These are phyloP conservation scores for Medicago arabica DNA, from an alignment of 306 rosid genomes.

Conservation along the genomic window DNA sequence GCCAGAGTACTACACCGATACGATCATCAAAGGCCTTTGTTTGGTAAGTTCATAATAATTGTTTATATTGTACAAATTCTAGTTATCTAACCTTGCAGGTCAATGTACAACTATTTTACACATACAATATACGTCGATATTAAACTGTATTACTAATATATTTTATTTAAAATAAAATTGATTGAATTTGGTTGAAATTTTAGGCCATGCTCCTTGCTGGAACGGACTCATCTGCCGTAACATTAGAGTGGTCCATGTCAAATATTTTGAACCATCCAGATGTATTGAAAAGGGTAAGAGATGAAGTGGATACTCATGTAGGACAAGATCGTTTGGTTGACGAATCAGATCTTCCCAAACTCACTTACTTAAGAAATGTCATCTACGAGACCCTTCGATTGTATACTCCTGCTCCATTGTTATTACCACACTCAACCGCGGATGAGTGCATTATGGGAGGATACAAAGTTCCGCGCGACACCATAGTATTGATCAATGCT, in stretches of 20 bases:
- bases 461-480: slow-evolving; percentile 47
- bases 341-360: slow-evolving; percentile 48
- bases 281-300: slow-evolving; percentile 44
- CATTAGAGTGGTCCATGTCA: slow-evolving; percentile 51
- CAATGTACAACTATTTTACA: too few relatives aligned
- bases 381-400: slow-evolving; percentile 55
- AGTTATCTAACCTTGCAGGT: too few relatives aligned
- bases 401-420: slow-evolving; percentile 49
- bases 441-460: slow-evolving; percentile 49
- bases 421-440: slow-evolving; percentile 51
- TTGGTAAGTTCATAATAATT: slow-evolving; percentile 36
- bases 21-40: slow-evolving; percentile 22
- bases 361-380: slow-evolving; percentile 51
- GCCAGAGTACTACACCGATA: background rate
- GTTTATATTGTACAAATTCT: too few relatives aligned
- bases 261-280: slow-evolving; percentile 47
- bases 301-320: slow-evolving; percentile 45
- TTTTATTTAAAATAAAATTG: too few relatives aligned
- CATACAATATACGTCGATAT: too few relatives aligned
- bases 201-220: slow-evolving; percentile 54
- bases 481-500: slow-evolving; percentile 54
- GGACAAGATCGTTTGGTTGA: slow-evolving; percentile 51
- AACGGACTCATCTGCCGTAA: slow-evolving; percentile 49
- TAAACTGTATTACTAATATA: background rate
- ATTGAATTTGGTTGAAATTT: background rate